Base-by-base conservation (phyloP, 495 filamentous ascomycete genomes). In the Aspergillus bridgeri region DNA sequence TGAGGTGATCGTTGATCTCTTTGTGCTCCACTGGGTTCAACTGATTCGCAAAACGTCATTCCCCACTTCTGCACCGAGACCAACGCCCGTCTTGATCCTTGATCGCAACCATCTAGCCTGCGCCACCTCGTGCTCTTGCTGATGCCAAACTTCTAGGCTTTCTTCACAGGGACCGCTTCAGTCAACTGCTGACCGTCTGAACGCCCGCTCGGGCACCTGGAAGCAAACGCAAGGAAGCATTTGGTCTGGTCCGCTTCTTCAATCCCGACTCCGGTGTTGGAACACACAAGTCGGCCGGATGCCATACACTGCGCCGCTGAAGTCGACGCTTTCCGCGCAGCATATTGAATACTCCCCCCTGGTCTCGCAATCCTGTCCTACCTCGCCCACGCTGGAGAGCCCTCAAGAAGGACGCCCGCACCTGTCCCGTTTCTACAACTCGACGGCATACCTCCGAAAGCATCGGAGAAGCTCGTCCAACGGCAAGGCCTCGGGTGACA, bases 261-360 rank as follows among this genome's bases (percentile, higher is more conserved):
- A 24, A 7, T 11, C 23, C 21, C 57, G 60, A 60, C 68, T 58
- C 68, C 69, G 74, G 72, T 73, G 68, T 74, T 68, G 52, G 61
- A 67, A 61, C 63, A 69, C 74, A 71, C 75, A 80, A 75, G 66
- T 48, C 75, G 76, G 70, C 73, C 74, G 77, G 75, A 96, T 96
- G 92, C 92, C 92, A 79, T 96, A 96, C 82, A 96, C 92, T 72
- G 91, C 92, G 60, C 92, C 92, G 51, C 82, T 85, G 65, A 87
- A 88, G 78, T 79, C 82, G 77, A 92, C 90, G 66, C 91, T 90
- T 78, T 81, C 85, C 67, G 83, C 88, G 76, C 85, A 66, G 69
- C 81, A 67, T 88, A 85, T 68, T 82, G 86, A 65, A 80, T 79
- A 66, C 60, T 79, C 70, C 83, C 81, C 74, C 80, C 81, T 66